Percentiles rank a stretch among this genome's conserved stretches.
Conservation (phyloP, 345 rosid genomes). For the Brassica napus region DNA sequence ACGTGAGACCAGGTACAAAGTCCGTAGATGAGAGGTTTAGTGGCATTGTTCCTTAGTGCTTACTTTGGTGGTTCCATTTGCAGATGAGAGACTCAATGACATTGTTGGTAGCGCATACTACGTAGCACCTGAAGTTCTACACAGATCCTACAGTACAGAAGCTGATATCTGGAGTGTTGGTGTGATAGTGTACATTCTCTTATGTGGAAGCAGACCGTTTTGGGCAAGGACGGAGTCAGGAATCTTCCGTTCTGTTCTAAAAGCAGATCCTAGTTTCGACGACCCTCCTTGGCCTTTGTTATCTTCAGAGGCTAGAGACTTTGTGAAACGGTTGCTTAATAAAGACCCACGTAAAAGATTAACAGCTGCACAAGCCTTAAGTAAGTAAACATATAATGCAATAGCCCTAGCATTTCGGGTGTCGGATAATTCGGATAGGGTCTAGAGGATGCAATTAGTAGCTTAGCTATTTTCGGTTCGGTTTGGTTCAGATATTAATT, state of each 20-base stretch:
- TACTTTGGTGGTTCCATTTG: constrained; percentile 17
- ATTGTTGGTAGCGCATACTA: constrained; percentile 97
- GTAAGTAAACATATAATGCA: constrained; percentile 45
- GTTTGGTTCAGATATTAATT: no score
- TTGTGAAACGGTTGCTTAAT: constrained; percentile 76
- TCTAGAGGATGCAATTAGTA: no score
- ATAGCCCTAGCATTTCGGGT: no score
- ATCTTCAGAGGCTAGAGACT: constrained; percentile 85
- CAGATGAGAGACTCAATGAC: constrained; percentile 96
- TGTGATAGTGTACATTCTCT: constrained; percentile 85
- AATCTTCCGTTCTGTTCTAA: constrained; percentile 87
- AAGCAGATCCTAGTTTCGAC: constrained; percentile 91
- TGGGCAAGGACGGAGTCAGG: constrained; percentile 98
- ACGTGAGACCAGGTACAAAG: constrained; percentile 77
- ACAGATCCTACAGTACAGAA: constrained; percentile 84
- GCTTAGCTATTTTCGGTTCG: no score
- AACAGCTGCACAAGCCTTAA: constrained; percentile 94
- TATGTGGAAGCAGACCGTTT: constrained; percentile 97
- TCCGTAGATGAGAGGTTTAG: not conserved
- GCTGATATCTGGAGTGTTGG: constrained; percentile 99
- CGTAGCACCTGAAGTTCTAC: constrained; percentile 98
- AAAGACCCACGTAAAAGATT: constrained; percentile 95
- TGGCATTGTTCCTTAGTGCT: not conserved
- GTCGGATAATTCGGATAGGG: no score
- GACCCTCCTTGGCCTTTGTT: constrained; percentile 92